phyloP scores from a whole-genome alignment of 2,329 filamentous ascomycete genomes.

The Pseudogymnoascus sp. region DNA sequence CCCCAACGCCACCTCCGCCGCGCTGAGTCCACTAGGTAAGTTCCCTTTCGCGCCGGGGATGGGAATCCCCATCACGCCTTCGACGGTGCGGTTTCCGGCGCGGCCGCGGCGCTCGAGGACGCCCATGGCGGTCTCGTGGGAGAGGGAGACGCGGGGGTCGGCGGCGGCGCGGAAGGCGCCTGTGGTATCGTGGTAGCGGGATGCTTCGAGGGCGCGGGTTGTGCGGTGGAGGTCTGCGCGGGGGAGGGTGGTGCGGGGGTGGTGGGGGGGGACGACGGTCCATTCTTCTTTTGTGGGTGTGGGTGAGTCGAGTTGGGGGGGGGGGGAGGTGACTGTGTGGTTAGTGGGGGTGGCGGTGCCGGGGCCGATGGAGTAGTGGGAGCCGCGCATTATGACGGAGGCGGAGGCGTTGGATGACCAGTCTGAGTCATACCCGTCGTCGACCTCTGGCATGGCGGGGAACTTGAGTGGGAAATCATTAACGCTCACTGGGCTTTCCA shows the following conservation, averaged over 20 bases:
- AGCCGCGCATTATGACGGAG: slow-evolving; percentile 16
- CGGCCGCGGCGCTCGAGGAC: slow-evolving; percentile 17
- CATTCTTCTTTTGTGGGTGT: slow-evolving; percentile 11
- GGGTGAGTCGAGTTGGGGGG: slow-evolving; percentile 12
- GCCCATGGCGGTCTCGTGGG: slow-evolving; percentile 21
- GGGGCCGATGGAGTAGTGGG: slow-evolving; percentile 16
- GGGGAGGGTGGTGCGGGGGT: slow-evolving; percentile 14
- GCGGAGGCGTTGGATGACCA: slow-evolving; percentile 7
- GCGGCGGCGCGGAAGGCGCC: slow-evolving; percentile 38
- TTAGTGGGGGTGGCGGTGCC: slow-evolving; percentile 24
- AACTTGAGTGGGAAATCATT: slow-evolving; percentile 9
- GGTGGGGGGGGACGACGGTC: slow-evolving; percentile 22
- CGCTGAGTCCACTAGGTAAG: not conserved
- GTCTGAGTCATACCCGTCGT: not conserved
- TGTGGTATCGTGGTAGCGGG: slow-evolving; percentile 37
- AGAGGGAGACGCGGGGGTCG: slow-evolving; percentile 24
- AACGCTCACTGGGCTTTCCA: slow-evolving; percentile 22
- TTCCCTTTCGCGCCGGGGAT: slow-evolving; percentile 27
- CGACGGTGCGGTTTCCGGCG: slow-evolving; percentile 18
- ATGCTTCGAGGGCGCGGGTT: slow-evolving; percentile 32
- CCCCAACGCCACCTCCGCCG: slow-evolving; percentile 36
- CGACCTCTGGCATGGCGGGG: not conserved
- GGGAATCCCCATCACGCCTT: slow-evolving; percentile 20
- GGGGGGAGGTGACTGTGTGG: slow-evolving; percentile 15
- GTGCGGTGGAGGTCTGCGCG: slow-evolving; percentile 34